Evolutionary conservation across 2,329 filamentous ascomycete species (phyloP).

Genomic region (Colletotrichum simmondsii): DNA sequence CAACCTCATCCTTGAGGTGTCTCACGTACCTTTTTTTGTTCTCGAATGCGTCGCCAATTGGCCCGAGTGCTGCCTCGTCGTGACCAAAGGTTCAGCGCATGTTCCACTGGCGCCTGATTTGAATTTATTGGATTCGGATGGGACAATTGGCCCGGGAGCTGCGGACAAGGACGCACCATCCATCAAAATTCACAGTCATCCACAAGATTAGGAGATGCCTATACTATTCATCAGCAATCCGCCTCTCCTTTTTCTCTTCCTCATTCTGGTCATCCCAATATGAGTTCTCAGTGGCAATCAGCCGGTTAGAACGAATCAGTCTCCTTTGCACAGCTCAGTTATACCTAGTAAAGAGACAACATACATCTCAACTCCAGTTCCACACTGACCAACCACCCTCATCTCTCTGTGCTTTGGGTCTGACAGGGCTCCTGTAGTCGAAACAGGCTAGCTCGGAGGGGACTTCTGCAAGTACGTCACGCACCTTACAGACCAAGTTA

Average conservation of each 20-base stretch:
- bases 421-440: slow-evolving; percentile 16
- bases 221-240: no score
- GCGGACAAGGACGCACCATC: slow-evolving; percentile 11
- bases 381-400: neutral
- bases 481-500: slow-evolving; percentile 17
- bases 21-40: slow-evolving; percentile 1
- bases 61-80: slow-evolving; percentile 17
- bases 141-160: slow-evolving; percentile 22
- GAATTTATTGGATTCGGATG: slow-evolving; percentile 18
- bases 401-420: neutral
- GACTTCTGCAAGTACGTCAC: slow-evolving; percentile 27
- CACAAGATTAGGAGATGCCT: neutral
- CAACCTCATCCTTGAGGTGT: neutral
- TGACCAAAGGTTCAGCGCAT: slow-evolving; percentile 17
- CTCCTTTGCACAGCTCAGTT: neutral
- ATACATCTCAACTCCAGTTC: neutral
- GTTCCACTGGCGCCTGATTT: neutral
- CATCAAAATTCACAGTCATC: neutral
- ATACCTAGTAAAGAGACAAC: neutral
- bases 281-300: neutral
- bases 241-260: neutral
- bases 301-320: neutral
- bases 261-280: neutral
- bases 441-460: slow-evolving; percentile 28
- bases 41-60: slow-evolving; percentile 8